Base-by-base conservation (phyloP, 805 yeast genomes). In the Clavispora vitiphila region DNA sequence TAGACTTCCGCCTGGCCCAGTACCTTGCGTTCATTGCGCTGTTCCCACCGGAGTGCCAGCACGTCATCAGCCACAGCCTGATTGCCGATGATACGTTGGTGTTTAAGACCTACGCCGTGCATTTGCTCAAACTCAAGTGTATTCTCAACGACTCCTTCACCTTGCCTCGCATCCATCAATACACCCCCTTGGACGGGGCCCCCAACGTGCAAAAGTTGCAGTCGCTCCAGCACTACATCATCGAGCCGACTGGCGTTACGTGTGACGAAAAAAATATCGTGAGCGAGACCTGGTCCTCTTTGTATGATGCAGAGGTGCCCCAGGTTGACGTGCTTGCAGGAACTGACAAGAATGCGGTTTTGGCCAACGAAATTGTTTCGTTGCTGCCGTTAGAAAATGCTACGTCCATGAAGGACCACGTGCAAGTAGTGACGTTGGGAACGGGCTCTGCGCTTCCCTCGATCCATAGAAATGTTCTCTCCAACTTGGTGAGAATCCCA, bases 391-490 rank as follows among this genome's bases (percentile, higher is more conserved):
- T 29, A 1, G 25, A 38, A 1, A 43, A 40, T 9, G 38, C 46
- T 9, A 23, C 35, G 6, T 20, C 57, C 0, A 63, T 76, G 42
- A 67, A 64, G 42, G 78, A 72, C 29, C 76, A 78, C 47, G 82
- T 83, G 1, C 88, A 86, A 54, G 64, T 83, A 0, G 67, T 86
- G 8, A 83, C 96, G 0, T 61, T 91, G 7, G 99, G 99, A 3
- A 93, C 99, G 0, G 98, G 98, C 0, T 83, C 95, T 25, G 93
- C 98, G 0, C 60, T 87, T 24, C 99, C 99, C 0, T 80, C 96
- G 0, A 77, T 79, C 44, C 78, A 80, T 51, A 72, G 98, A 51
- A 93, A 93, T 56, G 99, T 93, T 2, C 75, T 86, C 12, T 83
- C 93, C 0, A 86, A 86, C 15, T 59, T 89, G 19, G 72, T 93